Percentiles rank a stretch among this genome's conserved stretches.
Evolutionary conservation across 352 stramenopile genomes (phyloP).

Genomic region (Lagenidium sp.): DNA sequence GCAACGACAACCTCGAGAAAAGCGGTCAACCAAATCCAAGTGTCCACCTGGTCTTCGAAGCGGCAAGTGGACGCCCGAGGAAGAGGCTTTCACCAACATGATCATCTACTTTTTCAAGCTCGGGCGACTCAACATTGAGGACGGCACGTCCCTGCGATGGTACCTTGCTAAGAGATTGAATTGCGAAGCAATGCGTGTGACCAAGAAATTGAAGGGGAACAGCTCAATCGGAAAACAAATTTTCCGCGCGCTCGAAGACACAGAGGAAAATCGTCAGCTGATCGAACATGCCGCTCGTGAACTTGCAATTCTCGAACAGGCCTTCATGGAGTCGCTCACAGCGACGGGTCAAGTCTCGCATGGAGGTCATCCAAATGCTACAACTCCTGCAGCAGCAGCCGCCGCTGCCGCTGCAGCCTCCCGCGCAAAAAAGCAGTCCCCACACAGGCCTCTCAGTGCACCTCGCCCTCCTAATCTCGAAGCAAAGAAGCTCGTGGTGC

Average conservation of each 20-base stretch:
- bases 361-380: no score
- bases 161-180: constrained; percentile 81
- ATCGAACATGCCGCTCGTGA: constrained; percentile 49
- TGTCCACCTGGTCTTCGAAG: constrained; percentile 69
- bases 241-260: constrained; percentile 70
- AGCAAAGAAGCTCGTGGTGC: constrained; percentile 14
- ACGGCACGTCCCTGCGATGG: constrained; percentile 78
- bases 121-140: constrained; percentile 65
- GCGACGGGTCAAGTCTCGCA: constrained; percentile 9
- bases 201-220: constrained; percentile 86
- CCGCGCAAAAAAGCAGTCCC: constrained; percentile 4
- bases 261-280: constrained; percentile 33
- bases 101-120: constrained; percentile 85
- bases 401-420: neutral
- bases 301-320: constrained; percentile 45
- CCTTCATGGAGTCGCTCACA: constrained; percentile 66
- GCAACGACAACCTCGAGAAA: constrained; percentile 29
- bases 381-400: neutral
- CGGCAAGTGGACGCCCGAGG: constrained; percentile 79
- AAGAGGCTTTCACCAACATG: constrained; percentile 77
- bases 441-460: constrained; percentile 10
- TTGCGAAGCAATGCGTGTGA: constrained; percentile 84
- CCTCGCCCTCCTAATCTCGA: constrained; percentile 13
- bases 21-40: constrained; percentile 84
- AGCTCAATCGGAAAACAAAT: constrained; percentile 87